phyloP scores from a whole-genome alignment of 2,329 filamentous ascomycete species.

The Daldinia sp. region DNA sequence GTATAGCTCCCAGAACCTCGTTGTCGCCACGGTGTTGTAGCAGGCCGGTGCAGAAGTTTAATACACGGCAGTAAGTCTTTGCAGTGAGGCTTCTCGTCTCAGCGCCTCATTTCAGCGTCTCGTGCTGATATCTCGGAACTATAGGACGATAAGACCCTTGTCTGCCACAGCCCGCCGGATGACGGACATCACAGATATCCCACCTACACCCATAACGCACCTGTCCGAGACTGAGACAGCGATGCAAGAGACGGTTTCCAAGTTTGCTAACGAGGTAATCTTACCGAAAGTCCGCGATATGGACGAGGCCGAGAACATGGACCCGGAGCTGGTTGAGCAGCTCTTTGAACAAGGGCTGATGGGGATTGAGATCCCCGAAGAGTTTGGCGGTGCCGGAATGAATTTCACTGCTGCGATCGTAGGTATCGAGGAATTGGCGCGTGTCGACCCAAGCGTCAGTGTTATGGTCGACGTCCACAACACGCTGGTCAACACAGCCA shows the following conservation, averaged over 20 bases:
- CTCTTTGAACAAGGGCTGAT: conserved; percentile 97
- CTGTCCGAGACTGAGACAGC: conserved; percentile 88
- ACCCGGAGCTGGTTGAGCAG: conserved; percentile 85
- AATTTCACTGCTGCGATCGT: conserved; percentile 98
- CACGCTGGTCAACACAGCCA: conserved; percentile 92
- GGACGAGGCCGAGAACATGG: conserved; percentile 97
- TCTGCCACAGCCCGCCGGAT: conserved; percentile 67
- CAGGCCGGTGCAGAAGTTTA: conserved; percentile 41
- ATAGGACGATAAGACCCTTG: conserved; percentile 53
- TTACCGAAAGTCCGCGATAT: conserved; percentile 93
- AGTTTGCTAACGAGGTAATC: conserved; percentile 89
- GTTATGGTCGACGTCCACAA: conserved; percentile 98
- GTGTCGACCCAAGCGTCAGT: conserved; percentile 92
- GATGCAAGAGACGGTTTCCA: conserved; percentile 89
- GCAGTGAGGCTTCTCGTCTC: neutral
- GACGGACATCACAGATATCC: conserved; percentile 76
- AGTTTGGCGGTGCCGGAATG: conserved; percentile 96
- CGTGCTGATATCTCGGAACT: conserved; percentile 4
- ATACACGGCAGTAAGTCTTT: conserved; percentile 46
- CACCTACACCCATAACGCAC: conserved; percentile 91
- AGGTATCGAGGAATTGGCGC: conserved; percentile 94
- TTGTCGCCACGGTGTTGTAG: conserved; percentile 41
- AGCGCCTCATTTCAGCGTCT: conserved; percentile 14
- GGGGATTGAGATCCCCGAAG: conserved; percentile 96
- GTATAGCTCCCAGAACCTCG: conserved; percentile 44